phyloP scores from a whole-genome alignment of 2,329 filamentous ascomycete species.

The Phoma sp. region DNA sequence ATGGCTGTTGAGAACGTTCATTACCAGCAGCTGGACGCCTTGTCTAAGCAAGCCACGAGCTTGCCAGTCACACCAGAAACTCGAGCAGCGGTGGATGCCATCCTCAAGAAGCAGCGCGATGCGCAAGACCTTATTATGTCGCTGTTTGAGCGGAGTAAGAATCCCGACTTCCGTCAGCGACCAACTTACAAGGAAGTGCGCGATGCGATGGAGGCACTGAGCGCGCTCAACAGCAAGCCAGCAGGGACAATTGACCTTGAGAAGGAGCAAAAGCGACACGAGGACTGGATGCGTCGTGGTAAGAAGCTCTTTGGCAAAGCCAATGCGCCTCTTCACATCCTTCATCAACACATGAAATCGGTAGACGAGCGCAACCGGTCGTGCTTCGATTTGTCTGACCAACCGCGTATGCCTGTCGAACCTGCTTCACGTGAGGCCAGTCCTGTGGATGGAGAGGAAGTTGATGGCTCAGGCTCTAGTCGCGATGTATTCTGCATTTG shows the following conservation, averaged over 20 bases:
- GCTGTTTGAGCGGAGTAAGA: conserved; percentile 78
- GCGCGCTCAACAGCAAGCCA: conserved; percentile 91
- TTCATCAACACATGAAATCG: conserved; percentile 92
- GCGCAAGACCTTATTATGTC: conserved; percentile 87
- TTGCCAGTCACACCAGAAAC: conserved; percentile 86
- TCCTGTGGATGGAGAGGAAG: conserved; percentile 59
- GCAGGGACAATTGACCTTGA: conserved; percentile 90
- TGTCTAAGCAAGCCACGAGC: conserved; percentile 81
- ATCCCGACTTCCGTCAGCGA: conserved; percentile 76
- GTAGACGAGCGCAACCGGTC: conserved; percentile 87
- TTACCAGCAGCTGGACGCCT: conserved; percentile 90
- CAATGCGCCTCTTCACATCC: conserved; percentile 93
- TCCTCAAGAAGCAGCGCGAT: conserved; percentile 93
- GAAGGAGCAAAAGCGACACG: conserved; percentile 90
- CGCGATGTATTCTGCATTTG: conserved; percentile 97
- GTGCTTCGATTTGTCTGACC: conserved; percentile 91
- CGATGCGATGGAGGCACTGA: conserved; percentile 84
- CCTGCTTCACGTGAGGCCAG: conserved; percentile 85
- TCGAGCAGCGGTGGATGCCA: conserved; percentile 82
- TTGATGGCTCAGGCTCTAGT: conserved; percentile 57
- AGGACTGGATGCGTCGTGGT: conserved; percentile 98
- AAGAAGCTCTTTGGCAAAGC: conserved; percentile 99
- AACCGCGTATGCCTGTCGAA: conserved; percentile 87
- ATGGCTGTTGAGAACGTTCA: conserved; percentile 92
- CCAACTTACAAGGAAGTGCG: conserved; percentile 91